Conservation (phyloP, 73 alveolate genomes). For the Paramecium caudatum region DNA sequence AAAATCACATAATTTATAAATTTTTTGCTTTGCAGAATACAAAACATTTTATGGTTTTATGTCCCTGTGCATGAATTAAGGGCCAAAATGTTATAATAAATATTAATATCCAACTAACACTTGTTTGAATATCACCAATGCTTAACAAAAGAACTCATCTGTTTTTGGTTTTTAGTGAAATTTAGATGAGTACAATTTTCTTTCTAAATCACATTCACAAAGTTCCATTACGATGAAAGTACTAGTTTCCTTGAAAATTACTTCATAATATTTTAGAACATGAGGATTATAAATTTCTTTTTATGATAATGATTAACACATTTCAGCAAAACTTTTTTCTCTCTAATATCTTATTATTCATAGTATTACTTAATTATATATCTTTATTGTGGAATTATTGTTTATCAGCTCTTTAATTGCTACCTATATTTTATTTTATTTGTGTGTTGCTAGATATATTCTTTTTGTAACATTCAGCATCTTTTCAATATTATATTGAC, state of each 20-base stretch:
- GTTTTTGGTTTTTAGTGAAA: neutral
- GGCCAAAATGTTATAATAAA: neutral
- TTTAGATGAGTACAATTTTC: no score
- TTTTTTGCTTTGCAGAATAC: neutral
- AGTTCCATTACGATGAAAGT: neutral
- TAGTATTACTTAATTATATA: no score
- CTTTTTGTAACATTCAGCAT: no score
- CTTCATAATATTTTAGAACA: neutral
- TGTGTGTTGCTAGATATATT: no score
- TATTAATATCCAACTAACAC: neutral
- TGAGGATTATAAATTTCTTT: neutral
- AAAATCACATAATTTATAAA: neutral
- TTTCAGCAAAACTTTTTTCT: neutral
- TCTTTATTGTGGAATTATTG: no score
- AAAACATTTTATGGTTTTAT: conserved; percentile 23
- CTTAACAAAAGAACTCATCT: neutral
- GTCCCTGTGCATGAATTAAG: neutral
- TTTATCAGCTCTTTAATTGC: no score
- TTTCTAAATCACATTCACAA: neutral
- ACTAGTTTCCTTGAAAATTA: neutral
- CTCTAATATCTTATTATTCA: no score
- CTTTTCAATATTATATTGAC: no score
- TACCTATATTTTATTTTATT: no score
- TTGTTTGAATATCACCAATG: neutral
- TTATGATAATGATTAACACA: neutral